phyloP scores from a whole-genome alignment of 2,329 filamentous ascomycete species.

The Epichloe elymi region DNA sequence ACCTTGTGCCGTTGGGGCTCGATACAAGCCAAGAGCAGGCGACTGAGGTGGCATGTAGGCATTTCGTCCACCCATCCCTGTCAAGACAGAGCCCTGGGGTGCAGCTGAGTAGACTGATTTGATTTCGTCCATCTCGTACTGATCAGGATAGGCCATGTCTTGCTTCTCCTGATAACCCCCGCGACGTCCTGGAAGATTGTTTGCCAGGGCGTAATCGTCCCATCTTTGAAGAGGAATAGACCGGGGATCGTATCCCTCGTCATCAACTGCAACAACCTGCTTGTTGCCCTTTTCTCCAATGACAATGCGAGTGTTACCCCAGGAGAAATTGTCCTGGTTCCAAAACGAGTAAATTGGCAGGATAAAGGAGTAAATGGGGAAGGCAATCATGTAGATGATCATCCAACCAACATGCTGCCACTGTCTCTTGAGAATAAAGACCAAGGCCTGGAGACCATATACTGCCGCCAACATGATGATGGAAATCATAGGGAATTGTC shows the following conservation, averaged over 20 bases:
- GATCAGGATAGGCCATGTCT: slow-evolving; percentile 55
- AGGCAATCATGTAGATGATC: slow-evolving; percentile 95
- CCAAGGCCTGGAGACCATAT: slow-evolving; percentile 89
- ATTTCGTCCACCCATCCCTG: slow-evolving; percentile 62
- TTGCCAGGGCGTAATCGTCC: slow-evolving; percentile 85
- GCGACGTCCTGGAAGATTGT: slow-evolving; percentile 83
- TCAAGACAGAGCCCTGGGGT: slow-evolving; percentile 75
- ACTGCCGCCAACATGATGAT: slow-evolving; percentile 81
- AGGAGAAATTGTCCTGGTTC: slow-evolving; percentile 98
- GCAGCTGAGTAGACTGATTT: slow-evolving; percentile 91
- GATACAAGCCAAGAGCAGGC: slow-evolving; percentile 51
- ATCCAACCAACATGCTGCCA: slow-evolving; percentile 99
- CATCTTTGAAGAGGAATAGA: slow-evolving; percentile 90
- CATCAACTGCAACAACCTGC: slow-evolving; percentile 75
- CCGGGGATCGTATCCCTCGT: slow-evolving; percentile 78
- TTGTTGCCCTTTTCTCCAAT: slow-evolving; percentile 88
- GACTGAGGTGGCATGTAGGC: slow-evolving; percentile 75
- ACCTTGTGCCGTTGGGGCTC: slow-evolving; percentile 30
- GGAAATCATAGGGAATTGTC: slow-evolving; percentile 75
- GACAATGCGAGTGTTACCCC: slow-evolving; percentile 97
- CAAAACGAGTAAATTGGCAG: slow-evolving; percentile 97
- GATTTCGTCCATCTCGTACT: slow-evolving; percentile 97
- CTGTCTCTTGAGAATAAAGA: slow-evolving; percentile 92
- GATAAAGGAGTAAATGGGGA: slow-evolving; percentile 83
- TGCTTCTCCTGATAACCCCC: slow-evolving; percentile 59